Percentiles rank a stretch among this genome's conserved stretches.
Conservation (phyloP, 1,284 basidiomycete species). For the Malassezia nana region DNA sequence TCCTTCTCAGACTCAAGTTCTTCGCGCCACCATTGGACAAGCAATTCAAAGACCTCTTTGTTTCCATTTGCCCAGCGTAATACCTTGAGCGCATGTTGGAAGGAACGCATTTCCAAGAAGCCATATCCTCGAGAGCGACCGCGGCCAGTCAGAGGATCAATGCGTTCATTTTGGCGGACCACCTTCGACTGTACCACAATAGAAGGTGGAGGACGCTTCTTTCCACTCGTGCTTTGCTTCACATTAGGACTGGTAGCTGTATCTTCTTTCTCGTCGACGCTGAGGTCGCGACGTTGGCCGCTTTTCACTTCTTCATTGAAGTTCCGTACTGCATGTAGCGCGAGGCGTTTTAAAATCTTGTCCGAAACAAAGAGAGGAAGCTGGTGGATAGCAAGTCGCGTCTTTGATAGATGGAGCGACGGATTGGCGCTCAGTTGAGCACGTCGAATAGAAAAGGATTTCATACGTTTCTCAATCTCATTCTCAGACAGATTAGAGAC, state of each 20-base stretch:
- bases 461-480: slow-evolving; percentile 37
- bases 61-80: slow-evolving; percentile 92
- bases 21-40: slow-evolving; percentile 35
- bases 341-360: slow-evolving; percentile 75
- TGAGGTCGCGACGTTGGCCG: slow-evolving; percentile 59
- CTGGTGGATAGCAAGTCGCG: slow-evolving; percentile 82
- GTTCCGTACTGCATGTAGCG: slow-evolving; percentile 65
- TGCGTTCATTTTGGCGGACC: slow-evolving; percentile 70
- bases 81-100: slow-evolving; percentile 80
- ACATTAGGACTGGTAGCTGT: slow-evolving; percentile 20
- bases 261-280: slow-evolving; percentile 62
- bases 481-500: slow-evolving; percentile 21
- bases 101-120: slow-evolving; percentile 79
- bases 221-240: slow-evolving; percentile 30
- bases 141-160: slow-evolving; percentile 75
- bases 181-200: slow-evolving; percentile 74
- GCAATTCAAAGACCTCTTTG: slow-evolving; percentile 26
- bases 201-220: slow-evolving; percentile 54
- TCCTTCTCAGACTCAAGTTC: slow-evolving; percentile 30
- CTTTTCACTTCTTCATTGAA: slow-evolving; percentile 72
- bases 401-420: slow-evolving; percentile 83
- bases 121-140: slow-evolving; percentile 87
- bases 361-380: slow-evolving; percentile 83
- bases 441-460: slow-evolving; percentile 34
- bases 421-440: slow-evolving; percentile 65